Evolutionary conservation across 2,329 filamentous ascomycete species (phyloP).

Genomic region (Aspergillus sp.): DNA sequence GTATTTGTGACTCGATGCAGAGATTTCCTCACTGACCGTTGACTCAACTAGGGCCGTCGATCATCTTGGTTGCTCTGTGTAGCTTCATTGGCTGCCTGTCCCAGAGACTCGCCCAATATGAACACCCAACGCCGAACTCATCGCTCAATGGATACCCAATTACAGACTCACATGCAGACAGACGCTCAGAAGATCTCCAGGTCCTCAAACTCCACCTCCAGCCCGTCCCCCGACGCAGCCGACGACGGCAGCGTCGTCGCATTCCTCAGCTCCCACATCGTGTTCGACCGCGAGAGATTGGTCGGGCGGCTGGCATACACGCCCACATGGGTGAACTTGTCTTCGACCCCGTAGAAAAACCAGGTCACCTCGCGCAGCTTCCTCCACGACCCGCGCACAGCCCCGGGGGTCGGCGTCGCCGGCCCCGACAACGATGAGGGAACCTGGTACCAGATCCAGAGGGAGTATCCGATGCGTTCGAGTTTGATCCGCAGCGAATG

Average conservation of each 20-base stretch:
- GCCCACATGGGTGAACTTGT: conserved; percentile 49
- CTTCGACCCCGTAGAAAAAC: conserved; percentile 52
- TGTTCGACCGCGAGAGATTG: conserved; percentile 33
- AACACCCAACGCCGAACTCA: no score
- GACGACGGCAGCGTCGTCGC: conserved; percentile 19
- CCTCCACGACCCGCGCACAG: conserved; percentile 43
- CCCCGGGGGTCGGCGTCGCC: conserved; percentile 26
- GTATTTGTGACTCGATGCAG: no score
- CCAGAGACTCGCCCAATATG: no score
- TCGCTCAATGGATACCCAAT: no score
- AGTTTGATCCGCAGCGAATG: conserved; percentile 47
- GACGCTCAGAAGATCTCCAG: conserved; percentile 38
- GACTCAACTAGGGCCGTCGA: no score
- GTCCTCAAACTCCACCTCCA: conserved; percentile 44
- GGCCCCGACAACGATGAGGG: conserved; percentile 24
- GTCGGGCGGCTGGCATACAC: conserved; percentile 50
- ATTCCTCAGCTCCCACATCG: conserved; percentile 32
- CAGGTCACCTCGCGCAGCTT: conserved; percentile 52
- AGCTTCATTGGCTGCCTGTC: no score
- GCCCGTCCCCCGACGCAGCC: conserved; percentile 22
- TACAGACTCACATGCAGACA: no score
- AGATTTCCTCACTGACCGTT: no score
- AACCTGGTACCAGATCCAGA: conserved; percentile 51
- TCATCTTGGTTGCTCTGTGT: no score
- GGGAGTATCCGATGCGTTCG: conserved; percentile 46